Evolutionary conservation across 345 rosid genomes (phyloP), one percentile per base, ranked within the genome.

Genomic region (Citrus australasica): DNA sequence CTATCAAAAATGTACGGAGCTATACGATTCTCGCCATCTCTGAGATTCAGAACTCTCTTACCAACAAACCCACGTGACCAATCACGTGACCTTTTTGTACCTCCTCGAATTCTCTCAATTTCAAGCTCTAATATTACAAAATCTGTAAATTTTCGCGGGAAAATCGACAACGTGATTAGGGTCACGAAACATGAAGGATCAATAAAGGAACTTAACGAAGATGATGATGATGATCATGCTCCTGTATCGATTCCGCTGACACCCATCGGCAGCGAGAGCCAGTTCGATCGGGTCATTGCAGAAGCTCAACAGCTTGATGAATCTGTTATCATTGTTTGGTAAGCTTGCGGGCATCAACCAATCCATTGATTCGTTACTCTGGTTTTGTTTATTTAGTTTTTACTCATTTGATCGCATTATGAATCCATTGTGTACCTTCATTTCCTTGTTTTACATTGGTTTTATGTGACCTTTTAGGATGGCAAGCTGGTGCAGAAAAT

Each of bases 401-500:
- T 53, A 53, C 5, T 53, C n/a, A 6, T 17, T 53, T 53, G 7
- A 27, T 13, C 32, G 32, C 75, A n/a, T 58, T n/a, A 4, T 58
- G 64, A 56, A 33, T 33, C 25, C 32, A 14, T 56, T 64, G 32
- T 5, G 17, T 42, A 22, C 66, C 17, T 24, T 4, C 17, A 46
- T 30, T 61, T 0, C 42, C 65, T 24, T 76, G 60, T 46, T 71
- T 40, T 28, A 27, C 27, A 42, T 38, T 77, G 67, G 7, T 38
- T 42, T 77, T 75, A 27, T 60, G n/a, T 83, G 83, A 77, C 74
- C 75, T 68, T 89, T 88, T 86, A 95, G 98, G 99, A 91, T 90
- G 92, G 99, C 98, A 68, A 88, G 84, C 84, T 95, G 98, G 98
- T 95, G 99, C 87, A 91, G 98, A 80, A 95, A 95, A 84, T 93